Percentiles rank a stretch among this genome's conserved stretches.
Conservation (phyloP, 345 rosid genomes). For the Populus ilicifolia region DNA sequence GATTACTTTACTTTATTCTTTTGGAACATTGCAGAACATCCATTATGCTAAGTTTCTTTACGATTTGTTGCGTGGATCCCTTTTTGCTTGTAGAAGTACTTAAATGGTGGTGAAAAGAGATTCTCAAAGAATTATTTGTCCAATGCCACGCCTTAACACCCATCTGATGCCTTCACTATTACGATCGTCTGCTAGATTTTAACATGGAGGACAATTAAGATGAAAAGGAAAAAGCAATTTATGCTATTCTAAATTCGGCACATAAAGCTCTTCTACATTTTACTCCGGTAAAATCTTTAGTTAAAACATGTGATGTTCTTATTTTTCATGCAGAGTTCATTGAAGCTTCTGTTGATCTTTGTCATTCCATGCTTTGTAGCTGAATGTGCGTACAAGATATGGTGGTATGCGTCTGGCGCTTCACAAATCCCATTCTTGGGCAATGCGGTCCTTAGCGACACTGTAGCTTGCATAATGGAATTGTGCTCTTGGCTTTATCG, state of each 20-base stretch:
- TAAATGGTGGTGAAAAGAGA: background rate
- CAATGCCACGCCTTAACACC: background rate
- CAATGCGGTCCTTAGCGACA: slow-evolving; percentile 65
- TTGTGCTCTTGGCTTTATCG: slow-evolving; percentile 90
- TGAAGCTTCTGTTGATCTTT: slow-evolving; percentile 63
- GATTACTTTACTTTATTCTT: too few relatives aligned
- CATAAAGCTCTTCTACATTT: background rate
- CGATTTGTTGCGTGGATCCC: too few relatives aligned
- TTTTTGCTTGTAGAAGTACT: too few relatives aligned
- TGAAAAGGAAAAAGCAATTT: too few relatives aligned
- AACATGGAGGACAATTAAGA: too few relatives aligned
- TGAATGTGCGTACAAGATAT: slow-evolving; percentile 77
- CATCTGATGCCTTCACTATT: background rate
- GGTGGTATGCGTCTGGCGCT: slow-evolving; percentile 98
- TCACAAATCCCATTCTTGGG: slow-evolving; percentile 87
- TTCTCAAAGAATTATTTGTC: background rate
- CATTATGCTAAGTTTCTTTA: too few relatives aligned
- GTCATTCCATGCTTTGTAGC: slow-evolving; percentile 71
- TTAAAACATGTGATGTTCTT: too few relatives aligned
- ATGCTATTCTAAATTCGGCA: background rate
- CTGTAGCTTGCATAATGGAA: slow-evolving; percentile 78
- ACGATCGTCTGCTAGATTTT: background rate
- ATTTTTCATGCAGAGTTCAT: slow-evolving; percentile 58
- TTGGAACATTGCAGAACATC: too few relatives aligned
- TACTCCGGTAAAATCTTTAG: too few relatives aligned